A percentile compares a stretch with the other conserved stretches of the same genome.
phyloP scores from a whole-genome alignment of 2,329 filamentous ascomycete species.

The Elsinoe perseae region DNA sequence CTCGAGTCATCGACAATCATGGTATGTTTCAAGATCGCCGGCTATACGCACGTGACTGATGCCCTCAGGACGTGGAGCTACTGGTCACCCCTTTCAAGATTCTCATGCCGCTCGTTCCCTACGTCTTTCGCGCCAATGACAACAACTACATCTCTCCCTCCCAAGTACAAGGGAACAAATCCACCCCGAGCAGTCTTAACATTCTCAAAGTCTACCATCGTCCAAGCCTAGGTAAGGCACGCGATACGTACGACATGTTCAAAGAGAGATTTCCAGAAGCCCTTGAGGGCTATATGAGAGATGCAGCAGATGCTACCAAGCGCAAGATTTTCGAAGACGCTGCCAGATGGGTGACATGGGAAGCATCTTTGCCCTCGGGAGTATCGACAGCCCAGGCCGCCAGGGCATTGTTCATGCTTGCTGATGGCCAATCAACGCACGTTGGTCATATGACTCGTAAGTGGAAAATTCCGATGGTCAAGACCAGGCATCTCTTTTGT shows the following conservation, averaged over 20 bases:
- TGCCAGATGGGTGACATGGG: conserved; percentile 69
- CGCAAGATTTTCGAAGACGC: conserved; percentile 53
- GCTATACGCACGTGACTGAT: conserved; percentile 23
- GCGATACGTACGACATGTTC: conserved; percentile 55
- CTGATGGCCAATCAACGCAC: neutral
- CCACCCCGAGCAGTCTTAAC: conserved; percentile 40
- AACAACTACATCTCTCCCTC: conserved; percentile 53
- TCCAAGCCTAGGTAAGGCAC: conserved; percentile 55
- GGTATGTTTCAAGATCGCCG: conserved; percentile 42
- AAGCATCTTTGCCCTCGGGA: conserved; percentile 32
- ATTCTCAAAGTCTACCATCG: conserved; percentile 61
- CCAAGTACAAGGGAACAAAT: conserved; percentile 41
- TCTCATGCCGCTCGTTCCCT: conserved; percentile 61
- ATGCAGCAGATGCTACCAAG: conserved; percentile 57
- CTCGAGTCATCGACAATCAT: conserved; percentile 54
- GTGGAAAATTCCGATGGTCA: conserved; percentile 6
- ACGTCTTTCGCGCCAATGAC: conserved; percentile 56
- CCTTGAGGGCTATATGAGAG: conserved; percentile 72
- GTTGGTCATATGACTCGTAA: conserved; percentile 4
- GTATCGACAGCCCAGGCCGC: neutral
- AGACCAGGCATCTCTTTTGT: conserved; percentile 1
- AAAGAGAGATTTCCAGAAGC: conserved; percentile 59
- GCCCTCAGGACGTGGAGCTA: conserved; percentile 60
- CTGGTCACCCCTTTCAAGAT: conserved; percentile 55
- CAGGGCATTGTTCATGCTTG: conserved; percentile 17